phyloP scores from a whole-genome alignment of 1,284 basidiomycete genomes.

The Lentinula novae-zelandiae region DNA sequence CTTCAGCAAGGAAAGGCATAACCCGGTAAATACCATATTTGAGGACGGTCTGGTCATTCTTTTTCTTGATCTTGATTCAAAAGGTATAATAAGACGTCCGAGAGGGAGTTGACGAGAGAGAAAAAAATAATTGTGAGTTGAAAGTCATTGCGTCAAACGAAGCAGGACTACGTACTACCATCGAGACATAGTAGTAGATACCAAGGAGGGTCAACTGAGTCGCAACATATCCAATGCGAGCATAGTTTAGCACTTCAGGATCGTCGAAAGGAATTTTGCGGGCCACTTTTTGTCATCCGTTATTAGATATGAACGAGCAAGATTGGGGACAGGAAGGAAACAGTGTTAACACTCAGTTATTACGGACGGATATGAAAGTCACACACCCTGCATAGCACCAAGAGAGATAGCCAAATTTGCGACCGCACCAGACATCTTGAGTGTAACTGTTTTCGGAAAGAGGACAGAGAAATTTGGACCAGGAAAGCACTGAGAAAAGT shows the following conservation, averaged over 20 bases:
- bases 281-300: conserved; percentile 54
- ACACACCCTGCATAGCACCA: conserved; percentile 83
- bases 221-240: conserved; percentile 80
- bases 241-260: conserved; percentile 78
- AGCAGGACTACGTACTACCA: conserved; percentile 44
- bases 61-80: conserved; percentile 72
- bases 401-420: conserved; percentile 84
- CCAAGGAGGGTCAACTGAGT: conserved; percentile 71
- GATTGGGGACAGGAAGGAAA: too few relatives aligned
- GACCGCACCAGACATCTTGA: conserved; percentile 48
- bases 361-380: neutral
- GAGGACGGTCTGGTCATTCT: conserved; percentile 93
- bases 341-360: neutral
- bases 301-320: neutral
- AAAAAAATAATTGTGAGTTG: neutral
- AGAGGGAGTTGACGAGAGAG: neutral
- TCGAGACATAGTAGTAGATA: conserved; percentile 74
- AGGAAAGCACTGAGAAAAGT: neutral
- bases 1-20: too few relatives aligned
- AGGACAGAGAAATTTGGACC: neutral
- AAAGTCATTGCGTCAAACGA: neutral
- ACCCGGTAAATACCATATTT: conserved; percentile 68
- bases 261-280: conserved; percentile 91
- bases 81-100: neutral
- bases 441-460: neutral